These are phyloP conservation scores for Diplocarpon rosae DNA, from an alignment of 2,329 filamentous ascomycete species.

Conservation along the genomic window DNA sequence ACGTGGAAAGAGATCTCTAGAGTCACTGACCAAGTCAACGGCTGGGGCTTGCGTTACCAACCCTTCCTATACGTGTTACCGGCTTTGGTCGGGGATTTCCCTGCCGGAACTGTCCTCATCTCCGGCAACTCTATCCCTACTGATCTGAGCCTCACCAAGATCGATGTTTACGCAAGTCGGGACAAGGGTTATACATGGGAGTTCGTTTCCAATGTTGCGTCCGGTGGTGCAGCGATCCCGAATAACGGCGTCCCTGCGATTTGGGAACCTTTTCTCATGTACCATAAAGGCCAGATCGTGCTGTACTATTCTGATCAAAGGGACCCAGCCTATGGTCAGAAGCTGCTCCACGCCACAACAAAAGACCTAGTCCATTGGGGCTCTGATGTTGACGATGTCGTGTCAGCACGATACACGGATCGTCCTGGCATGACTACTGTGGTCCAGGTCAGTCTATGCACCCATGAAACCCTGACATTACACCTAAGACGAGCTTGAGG, in stretches of 20 bases:
- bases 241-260: conserved; percentile 54
- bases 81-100: conserved; percentile 43
- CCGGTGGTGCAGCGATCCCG: conserved; percentile 46
- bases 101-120: conserved; percentile 51
- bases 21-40: conserved; percentile 52
- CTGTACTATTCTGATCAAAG: conserved; percentile 64
- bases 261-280: conserved; percentile 60
- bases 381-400: conserved; percentile 48
- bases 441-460: conserved; percentile 19
- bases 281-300: conserved; percentile 47
- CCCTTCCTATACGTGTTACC: conserved; percentile 57
- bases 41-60: conserved; percentile 57
- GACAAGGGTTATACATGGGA: conserved; percentile 52
- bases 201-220: conserved; percentile 55
- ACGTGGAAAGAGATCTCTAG: conserved; percentile 54
- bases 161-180: conserved; percentile 56
- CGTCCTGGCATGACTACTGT: conserved; percentile 61
- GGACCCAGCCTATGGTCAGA: conserved; percentile 54
- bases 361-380: conserved; percentile 50
- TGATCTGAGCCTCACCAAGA: conserved; percentile 51
- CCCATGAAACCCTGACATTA: too few relatives aligned
- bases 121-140: conserved; percentile 34
- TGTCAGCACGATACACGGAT: conserved; percentile 48
- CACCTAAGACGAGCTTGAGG: too few relatives aligned
- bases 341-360: conserved; percentile 47